A percentile compares a stretch with the other conserved stretches of the same genome.
Evolutionary conservation across 352 stramenopile species (phyloP).

Genomic region (Phytophthora podocarpi): DNA sequence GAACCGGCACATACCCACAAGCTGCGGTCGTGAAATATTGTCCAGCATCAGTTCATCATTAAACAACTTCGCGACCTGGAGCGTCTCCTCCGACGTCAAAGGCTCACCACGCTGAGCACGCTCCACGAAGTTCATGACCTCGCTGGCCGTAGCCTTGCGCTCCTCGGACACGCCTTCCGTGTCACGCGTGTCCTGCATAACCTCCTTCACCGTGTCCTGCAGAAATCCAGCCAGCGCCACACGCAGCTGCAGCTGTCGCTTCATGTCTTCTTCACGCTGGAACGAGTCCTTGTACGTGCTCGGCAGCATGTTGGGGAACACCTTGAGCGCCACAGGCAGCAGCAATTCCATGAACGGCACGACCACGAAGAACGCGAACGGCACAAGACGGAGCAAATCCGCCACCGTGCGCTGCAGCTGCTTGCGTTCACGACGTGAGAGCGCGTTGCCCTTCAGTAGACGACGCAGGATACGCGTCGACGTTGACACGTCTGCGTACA

Average conservation of each 20-base stretch:
- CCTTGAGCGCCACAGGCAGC: conserved; percentile 96
- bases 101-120: conserved; percentile 76
- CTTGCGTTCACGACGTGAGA: conserved; percentile 96
- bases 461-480: conserved; percentile 92
- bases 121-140: conserved; percentile 89
- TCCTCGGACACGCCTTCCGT: conserved; percentile 84
- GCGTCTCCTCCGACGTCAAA: conserved; percentile 80
- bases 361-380: conserved; percentile 97
- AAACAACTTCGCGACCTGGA: conserved; percentile 94
- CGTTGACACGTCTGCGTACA: conserved; percentile 96
- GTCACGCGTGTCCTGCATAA: conserved; percentile 83
- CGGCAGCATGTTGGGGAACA: conserved; percentile 99
- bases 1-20: conserved; percentile 97
- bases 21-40: conserved; percentile 97
- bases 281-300: conserved; percentile 97
- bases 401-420: conserved; percentile 96
- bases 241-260: conserved; percentile 95
- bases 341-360: conserved; percentile 99
- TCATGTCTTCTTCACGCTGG: conserved; percentile 98
- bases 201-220: conserved; percentile 95
- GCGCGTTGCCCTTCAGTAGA: conserved; percentile 91
- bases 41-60: conserved; percentile 98
- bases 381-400: conserved; percentile 97
- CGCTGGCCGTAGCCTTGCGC: conserved; percentile 71
- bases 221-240: conserved; percentile 97